Percentiles rank a stretch among this genome's conserved stretches.
Evolutionary conservation across 495 filamentous ascomycete species (phyloP).

Genomic region (Hypomontagnella submonticulosa): DNA sequence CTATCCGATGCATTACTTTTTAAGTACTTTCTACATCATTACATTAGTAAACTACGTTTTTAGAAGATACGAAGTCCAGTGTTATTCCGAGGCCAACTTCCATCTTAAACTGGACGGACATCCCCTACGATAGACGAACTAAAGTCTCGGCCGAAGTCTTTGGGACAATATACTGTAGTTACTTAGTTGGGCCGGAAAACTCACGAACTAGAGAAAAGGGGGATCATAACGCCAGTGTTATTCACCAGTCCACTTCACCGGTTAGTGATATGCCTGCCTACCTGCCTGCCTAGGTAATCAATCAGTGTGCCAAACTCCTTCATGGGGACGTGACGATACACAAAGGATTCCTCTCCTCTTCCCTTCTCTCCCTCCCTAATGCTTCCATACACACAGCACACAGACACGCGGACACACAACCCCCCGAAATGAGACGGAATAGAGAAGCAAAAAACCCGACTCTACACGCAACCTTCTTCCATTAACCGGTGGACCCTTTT

Average conservation of each 20-base stretch:
- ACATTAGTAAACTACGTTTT: too few species aligned
- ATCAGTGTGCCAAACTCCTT: constrained; percentile 43
- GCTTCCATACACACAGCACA: constrained; percentile 30
- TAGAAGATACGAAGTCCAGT: too few species aligned
- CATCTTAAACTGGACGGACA: too few species aligned
- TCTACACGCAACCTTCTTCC: constrained; percentile 39
- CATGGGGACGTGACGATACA: constrained; percentile 23
- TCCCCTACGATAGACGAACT: too few species aligned
- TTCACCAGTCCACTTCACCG: constrained; percentile 11
- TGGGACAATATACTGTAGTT: background rate
- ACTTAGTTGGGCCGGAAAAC: background rate
- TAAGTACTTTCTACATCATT: too few species aligned
- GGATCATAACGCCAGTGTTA: constrained; percentile 2
- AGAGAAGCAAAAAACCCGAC: constrained; percentile 15
- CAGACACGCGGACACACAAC: background rate
- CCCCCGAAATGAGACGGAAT: background rate
- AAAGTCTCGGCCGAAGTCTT: too few species aligned
- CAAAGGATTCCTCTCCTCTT: background rate
- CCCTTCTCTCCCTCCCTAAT: constrained; percentile 20
- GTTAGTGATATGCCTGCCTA: constrained; percentile 3
- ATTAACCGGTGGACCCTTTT: constrained; percentile 23
- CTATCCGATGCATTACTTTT: too few species aligned
- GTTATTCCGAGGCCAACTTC: too few species aligned
- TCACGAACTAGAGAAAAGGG: background rate
- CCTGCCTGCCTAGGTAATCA: background rate